phyloP scores from a whole-genome alignment of 2,329 filamentous ascomycete genomes.

The Emmonsia crescens region DNA sequence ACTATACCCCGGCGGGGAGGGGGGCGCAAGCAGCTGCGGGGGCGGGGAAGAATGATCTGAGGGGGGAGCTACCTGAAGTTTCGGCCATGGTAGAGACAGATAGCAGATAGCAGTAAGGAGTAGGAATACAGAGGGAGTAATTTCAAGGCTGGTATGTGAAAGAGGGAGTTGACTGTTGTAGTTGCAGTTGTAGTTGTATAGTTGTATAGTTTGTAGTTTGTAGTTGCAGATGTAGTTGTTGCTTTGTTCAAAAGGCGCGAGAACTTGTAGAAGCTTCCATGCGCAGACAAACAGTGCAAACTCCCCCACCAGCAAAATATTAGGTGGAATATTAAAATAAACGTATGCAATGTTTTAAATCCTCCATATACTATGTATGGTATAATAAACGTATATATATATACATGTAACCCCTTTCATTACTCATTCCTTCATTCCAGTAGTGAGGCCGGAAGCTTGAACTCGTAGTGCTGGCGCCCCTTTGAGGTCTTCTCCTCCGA shows the following conservation, averaged over 20 bases:
- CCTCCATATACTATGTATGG: neutral
- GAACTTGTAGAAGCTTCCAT: constrained; percentile 35
- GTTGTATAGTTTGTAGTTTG: neutral
- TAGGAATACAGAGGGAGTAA: constrained; percentile 5
- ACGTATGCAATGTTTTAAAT: neutral
- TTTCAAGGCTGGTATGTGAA: neutral
- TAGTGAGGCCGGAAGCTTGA: constrained; percentile 17
- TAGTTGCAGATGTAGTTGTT: neutral
- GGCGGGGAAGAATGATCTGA: neutral
- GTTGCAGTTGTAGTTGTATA: neutral
- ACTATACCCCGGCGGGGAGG: neutral
- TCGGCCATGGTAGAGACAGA: constrained; percentile 24
- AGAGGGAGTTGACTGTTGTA: neutral
- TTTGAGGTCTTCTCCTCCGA: constrained; percentile 6
- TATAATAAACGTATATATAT: neutral
- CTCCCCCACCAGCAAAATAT: constrained; percentile 6
- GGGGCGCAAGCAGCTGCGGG: neutral
- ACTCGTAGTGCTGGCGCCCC: constrained; percentile 12
- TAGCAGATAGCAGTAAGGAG: neutral
- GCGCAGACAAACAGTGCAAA: constrained; percentile 15
- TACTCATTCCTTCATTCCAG: constrained; percentile 12
- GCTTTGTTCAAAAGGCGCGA: constrained; percentile 7
- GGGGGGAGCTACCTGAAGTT: constrained; percentile 23
- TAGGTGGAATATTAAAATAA: too few relatives aligned
- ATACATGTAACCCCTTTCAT: constrained; percentile 1